Evolutionary conservation across 306 rosid species (phyloP).

Genomic region (Biancaea sappan): DNA sequence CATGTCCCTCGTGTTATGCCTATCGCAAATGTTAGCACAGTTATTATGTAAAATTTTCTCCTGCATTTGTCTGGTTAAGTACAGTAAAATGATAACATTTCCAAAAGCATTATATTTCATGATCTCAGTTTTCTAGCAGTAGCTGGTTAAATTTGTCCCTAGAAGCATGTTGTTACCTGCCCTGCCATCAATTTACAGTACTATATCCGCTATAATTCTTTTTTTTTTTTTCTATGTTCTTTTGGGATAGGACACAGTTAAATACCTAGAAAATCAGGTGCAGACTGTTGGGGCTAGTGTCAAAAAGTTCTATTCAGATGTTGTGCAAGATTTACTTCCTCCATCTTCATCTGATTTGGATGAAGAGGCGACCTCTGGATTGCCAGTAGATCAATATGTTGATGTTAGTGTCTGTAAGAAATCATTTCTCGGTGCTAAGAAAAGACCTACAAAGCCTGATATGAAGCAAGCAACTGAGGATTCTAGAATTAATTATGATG

Average conservation of each 20-base stretch:
- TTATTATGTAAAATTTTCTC: no score
- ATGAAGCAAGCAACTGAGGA: conserved; percentile 32
- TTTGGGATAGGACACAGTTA: conserved; percentile 66
- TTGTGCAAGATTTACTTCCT: conserved; percentile 67
- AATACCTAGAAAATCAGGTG: conserved; percentile 80
- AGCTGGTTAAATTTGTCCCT: conserved; percentile 10
- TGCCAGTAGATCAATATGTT: conserved; percentile 38
- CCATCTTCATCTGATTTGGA: conserved; percentile 48
- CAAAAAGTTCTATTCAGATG: conserved; percentile 69
- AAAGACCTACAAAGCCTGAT: conserved; percentile 30
- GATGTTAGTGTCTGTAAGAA: conserved; percentile 39
- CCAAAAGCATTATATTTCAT: no score
- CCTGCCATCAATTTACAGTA: conserved; percentile 14
- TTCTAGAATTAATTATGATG: conserved; percentile 34
- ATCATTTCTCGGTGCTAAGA: conserved; percentile 35
- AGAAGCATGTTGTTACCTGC: conserved; percentile 5
- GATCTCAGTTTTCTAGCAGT: not conserved
- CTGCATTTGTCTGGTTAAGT: no score
- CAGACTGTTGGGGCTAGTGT: conserved; percentile 76
- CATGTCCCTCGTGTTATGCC: no score
- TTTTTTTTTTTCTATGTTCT: no score
- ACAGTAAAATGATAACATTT: no score
- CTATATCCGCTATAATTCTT: conserved; percentile 18
- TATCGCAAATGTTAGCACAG: no score
- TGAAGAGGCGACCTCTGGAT: conserved; percentile 36